phyloP scores from a whole-genome alignment of 306 rosid species.

The Echinosophora koreensis region DNA sequence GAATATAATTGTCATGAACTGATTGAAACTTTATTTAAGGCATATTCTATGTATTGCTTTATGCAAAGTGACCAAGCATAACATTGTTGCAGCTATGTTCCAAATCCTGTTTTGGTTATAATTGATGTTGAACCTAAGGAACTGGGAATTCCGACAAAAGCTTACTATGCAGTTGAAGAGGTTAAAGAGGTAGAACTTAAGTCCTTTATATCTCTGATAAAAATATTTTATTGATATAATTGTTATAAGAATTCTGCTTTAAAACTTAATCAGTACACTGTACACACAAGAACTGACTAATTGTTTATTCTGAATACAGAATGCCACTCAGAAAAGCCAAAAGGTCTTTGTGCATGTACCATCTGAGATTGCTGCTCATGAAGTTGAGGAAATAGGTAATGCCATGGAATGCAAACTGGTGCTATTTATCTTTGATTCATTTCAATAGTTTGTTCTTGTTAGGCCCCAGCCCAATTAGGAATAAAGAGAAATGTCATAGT shows the following conservation, averaged over 20 bases:
- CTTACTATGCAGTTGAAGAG: conserved; percentile 90
- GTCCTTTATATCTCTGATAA: conserved; percentile 13
- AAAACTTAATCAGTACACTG: background rate
- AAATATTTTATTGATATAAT: background rate
- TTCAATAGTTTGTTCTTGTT: background rate
- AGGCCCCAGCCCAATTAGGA: no score
- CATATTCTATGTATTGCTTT: conserved; percentile 16
- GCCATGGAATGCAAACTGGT: conserved; percentile 41
- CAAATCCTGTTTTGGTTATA: conserved; percentile 90
- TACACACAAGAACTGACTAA: conserved; percentile 30
- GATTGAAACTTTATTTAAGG: conserved; percentile 25
- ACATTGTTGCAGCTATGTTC: conserved; percentile 68
- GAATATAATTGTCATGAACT: background rate
- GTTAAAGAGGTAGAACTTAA: conserved; percentile 72
- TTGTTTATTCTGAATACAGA: conserved; percentile 58
- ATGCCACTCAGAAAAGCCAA: conserved; percentile 94
- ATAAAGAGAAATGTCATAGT: no score
- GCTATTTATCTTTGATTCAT: background rate
- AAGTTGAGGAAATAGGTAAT: conserved; percentile 92
- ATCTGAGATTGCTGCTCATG: conserved; percentile 91
- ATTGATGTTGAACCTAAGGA: conserved; percentile 95
- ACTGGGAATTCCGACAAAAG: conserved; percentile 96
- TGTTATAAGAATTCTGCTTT: background rate
- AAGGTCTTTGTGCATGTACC: conserved; percentile 88
- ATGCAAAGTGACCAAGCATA: conserved; percentile 31